A percentile compares a stretch with the other conserved stretches of the same genome.
phyloP scores from a whole-genome alignment of 2,329 filamentous ascomycete genomes.

The Pseudogymnoascus sp. region DNA sequence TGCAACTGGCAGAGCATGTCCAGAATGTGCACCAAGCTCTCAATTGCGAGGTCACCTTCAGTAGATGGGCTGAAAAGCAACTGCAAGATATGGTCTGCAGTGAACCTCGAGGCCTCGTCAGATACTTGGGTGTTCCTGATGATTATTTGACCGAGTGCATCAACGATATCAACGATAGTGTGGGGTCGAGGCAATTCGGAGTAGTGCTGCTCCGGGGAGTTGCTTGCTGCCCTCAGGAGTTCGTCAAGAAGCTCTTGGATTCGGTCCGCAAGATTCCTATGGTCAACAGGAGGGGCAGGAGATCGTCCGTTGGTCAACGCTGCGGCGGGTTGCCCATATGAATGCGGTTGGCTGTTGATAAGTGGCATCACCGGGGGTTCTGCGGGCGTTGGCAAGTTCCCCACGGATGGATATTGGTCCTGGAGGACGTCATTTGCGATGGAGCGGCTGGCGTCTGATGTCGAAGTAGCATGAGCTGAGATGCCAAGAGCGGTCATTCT shows the following conservation, averaged over 20 bases:
- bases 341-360: conserved; percentile 43
- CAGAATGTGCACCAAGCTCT: conserved; percentile 54
- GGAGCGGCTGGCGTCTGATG: conserved; percentile 52
- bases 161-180: conserved; percentile 52
- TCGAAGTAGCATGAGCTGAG: conserved; percentile 46
- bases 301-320: conserved; percentile 44
- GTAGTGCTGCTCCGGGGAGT: conserved; percentile 52
- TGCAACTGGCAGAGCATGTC: conserved; percentile 51
- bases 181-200: conserved; percentile 50
- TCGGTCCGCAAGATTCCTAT: conserved; percentile 43
- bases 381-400: conserved; percentile 48
- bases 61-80: conserved; percentile 45
- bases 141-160: conserved; percentile 52
- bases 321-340: conserved; percentile 47
- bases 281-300: conserved; percentile 38
- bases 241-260: conserved; percentile 51
- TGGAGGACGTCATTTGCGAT: conserved; percentile 57
- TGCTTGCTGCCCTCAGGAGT: conserved; percentile 44
- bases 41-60: conserved; percentile 48
- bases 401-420: conserved; percentile 51
- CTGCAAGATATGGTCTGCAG: conserved; percentile 51
- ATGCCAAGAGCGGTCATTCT: conserved; percentile 52
- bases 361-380: conserved; percentile 48
- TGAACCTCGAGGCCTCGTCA: conserved; percentile 50
- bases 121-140: conserved; percentile 55